Percentiles rank a stretch among this genome's conserved stretches.
These are phyloP conservation scores for Daedaleopsis nitida DNA, from an alignment of 768 basidiomycete genomes.

Conservation along the genomic window DNA sequence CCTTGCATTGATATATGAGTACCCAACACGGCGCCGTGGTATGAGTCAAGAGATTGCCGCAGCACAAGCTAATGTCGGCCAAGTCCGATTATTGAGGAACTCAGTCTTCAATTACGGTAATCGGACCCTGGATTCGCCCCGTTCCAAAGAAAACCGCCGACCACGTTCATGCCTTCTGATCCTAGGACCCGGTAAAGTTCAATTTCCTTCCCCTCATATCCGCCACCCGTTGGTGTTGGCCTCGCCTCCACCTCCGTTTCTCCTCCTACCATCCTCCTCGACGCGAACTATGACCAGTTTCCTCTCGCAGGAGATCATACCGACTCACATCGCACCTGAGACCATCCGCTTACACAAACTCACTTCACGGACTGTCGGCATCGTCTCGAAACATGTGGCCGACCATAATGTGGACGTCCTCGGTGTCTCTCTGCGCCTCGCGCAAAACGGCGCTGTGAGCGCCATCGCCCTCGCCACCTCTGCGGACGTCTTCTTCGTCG, in stretches of 20 bases:
- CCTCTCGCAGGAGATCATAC: background rate
- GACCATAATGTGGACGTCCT: background rate
- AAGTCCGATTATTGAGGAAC: background rate
- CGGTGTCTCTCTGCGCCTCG: slow-evolving; percentile 18
- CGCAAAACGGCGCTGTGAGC: slow-evolving; percentile 10
- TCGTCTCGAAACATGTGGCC: background rate
- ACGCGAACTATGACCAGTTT: background rate
- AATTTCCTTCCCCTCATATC: background rate
- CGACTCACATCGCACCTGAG: background rate
- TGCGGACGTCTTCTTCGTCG: slow-evolving; percentile 10
- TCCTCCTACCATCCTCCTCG: background rate
- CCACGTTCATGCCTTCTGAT: background rate
- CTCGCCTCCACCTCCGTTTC: background rate
- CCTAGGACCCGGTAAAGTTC: background rate
- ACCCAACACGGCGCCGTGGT: too few relatives aligned
- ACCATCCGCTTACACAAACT: background rate
- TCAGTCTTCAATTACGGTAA: background rate
- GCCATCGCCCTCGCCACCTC: slow-evolving; percentile 4
- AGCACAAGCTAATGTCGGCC: background rate
- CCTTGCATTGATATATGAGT: too few relatives aligned
- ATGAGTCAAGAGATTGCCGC: background rate
- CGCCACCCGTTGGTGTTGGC: background rate
- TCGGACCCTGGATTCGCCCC: background rate
- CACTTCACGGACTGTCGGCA: background rate
- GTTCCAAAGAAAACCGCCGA: background rate